These are phyloP conservation scores for Saposhnikovia divaricata DNA, from an alignment of 129 eudicot genomes.

Conservation along the genomic window DNA sequence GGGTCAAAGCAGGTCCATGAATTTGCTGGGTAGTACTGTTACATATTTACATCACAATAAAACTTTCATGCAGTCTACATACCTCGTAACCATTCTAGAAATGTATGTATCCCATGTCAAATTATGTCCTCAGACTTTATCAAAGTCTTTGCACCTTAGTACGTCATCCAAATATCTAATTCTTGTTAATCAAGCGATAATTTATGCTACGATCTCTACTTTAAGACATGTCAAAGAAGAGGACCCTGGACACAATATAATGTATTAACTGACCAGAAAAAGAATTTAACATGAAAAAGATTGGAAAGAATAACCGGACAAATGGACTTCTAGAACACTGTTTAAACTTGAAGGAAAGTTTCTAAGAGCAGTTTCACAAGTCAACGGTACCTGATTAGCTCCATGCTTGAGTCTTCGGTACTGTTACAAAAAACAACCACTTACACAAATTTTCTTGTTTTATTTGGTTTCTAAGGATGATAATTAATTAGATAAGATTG, in stretches of 20 bases:
- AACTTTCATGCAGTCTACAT: background rate
- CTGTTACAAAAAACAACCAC: slow-evolving; percentile 41
- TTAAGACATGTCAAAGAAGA: background rate
- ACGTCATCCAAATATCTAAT: background rate
- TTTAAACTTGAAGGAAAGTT: background rate
- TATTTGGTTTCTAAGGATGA: slow-evolving; percentile 2
- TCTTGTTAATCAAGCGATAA: background rate
- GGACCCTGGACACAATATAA: background rate
- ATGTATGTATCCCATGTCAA: background rate
- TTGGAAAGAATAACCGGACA: background rate
- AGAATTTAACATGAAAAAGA: background rate
- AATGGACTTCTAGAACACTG: background rate
- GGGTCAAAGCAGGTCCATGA: background rate
- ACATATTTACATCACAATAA: background rate
- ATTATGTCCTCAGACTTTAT: background rate
- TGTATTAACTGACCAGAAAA: background rate
- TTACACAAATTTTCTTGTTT: slow-evolving; percentile 19
- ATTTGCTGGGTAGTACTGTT: background rate
- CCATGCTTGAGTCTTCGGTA: slow-evolving; percentile 95
- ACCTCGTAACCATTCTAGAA: background rate
- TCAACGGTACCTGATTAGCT: slow-evolving; percentile 62
- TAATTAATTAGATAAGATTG: slow-evolving; percentile 4
- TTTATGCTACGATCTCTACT: background rate
- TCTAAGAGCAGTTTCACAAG: background rate
- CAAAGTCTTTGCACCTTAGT: background rate